Base-by-base conservation (phyloP, 1,284 basidiomycete species). In the Moesziomyces sp. region DNA sequence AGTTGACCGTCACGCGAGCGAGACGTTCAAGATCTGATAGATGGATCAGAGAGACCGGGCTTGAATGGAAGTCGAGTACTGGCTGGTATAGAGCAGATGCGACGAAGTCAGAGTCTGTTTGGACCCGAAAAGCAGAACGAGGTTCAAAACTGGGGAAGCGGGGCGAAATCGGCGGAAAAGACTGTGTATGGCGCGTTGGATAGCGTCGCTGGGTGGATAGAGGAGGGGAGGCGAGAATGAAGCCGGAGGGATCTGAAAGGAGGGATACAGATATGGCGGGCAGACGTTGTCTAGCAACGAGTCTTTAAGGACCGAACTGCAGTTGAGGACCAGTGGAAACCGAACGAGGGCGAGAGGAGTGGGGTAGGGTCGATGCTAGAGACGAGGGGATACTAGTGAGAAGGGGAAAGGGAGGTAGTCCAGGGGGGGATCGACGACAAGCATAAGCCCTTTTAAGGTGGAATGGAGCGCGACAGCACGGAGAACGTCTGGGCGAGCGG, bases 381-480 rank as follows among this genome's bases (percentile, higher is more conserved):
- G 49, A 30, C 50, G 38, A 38, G 26, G 18, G 49, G 50, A n/a
- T 43, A 52, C 47, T 45, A 30, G 28, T 26, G 43, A 48, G 33
- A 52, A 24, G 38, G 30, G 51, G n/a, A 24, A 48, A 6, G 38
- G 46, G 16, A 50, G 40, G 8, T 35, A 18, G 44, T 28, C 23
- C 50, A 58, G 56, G 48, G 48, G 56, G 48, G 60, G 59, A 63
- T 63, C 59, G 56, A 69, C 66, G 40, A 63, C 48, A 30, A 63
- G 59, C 59, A 68, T 62, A 48, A 24, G 26, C 26, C 24, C 52
- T 63, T 69, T 44, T 63, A 62, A 69, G 66, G 56, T 48, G 59
- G 60, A 63, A 69, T 62, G 66, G 46, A 54, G 30, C 23, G 21
- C 51, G 65, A 47, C 30, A 58, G 51, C 28, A 42, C n/a, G 23